Base-by-base conservation (phyloP, 2,329 filamentous ascomycete genomes). In the Alternaria triticimaculans region DNA sequence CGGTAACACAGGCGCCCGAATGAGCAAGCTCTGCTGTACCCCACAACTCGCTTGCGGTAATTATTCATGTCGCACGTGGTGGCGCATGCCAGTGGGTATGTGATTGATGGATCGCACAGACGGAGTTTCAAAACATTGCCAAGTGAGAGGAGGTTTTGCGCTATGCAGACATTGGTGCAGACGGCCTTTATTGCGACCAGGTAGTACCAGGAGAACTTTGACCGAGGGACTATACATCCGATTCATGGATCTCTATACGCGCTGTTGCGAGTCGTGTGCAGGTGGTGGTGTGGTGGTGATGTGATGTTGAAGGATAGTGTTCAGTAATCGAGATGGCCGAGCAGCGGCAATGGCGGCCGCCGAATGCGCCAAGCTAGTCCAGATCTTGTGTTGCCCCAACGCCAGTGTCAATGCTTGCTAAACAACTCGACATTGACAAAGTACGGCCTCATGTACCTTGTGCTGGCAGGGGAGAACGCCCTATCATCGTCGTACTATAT, bases 21-120 rank as follows among this genome's bases (percentile, higher is more conserved):
- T 21, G 30, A 23, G 49, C 9, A 53, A 53, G 49, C 4, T 15
- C 5, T 15, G 20, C 9, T 41, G 49, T 53, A 53, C 30, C 30
- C 28, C 49, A 53, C 28, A 33, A 5, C 14, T 25, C 49, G 30
- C 28, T 33, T 53, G 30, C 30, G 30, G 28, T 41, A 41, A 41
- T 37, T 37, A 25, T n/a, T 53, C 20, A 23, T 37, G 30, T 53
- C 30, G 30, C 49, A 53, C 28, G 49, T 25, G 49, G 12, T 30
- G 21, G 49, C 21, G 49, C 49, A 23, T 41, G 49, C 15, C 15
- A 41, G 49, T 41, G 49, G 30, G 20, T 30, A 45, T 45, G 33
- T 53, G 49, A 53, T 53, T 53, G 49, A 53, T 53, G 49, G 49
- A 41, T n/a, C 37, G 49, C 49, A 53, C 28, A 30, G 28, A 37